These are phyloP conservation scores for Stachybotrys chlorohalonatus DNA, from an alignment of 2,329 filamentous ascomycete species.

Conservation along the genomic window DNA sequence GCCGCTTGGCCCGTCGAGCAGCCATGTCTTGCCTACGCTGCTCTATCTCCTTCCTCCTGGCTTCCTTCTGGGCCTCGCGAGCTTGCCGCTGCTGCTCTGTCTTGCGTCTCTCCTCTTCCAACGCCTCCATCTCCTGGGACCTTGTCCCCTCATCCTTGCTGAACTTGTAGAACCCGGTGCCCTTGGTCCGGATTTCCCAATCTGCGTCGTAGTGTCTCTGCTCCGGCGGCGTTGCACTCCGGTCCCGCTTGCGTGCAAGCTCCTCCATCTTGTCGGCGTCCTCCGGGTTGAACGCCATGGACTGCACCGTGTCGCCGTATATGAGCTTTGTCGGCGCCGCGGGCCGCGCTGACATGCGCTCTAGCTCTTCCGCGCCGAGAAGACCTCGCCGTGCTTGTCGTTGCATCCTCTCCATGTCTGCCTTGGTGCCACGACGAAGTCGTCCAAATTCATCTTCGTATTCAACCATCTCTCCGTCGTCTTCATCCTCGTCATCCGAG, in stretches of 20 bases:
- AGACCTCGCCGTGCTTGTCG: slow-evolving; percentile 40
- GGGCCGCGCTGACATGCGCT: slow-evolving; percentile 60
- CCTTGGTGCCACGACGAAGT: slow-evolving; percentile 61
- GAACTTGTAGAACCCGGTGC: slow-evolving; percentile 88
- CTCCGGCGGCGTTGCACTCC: slow-evolving; percentile 69
- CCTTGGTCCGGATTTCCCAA: slow-evolving; percentile 76
- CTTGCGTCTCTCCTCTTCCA: slow-evolving; percentile 57
- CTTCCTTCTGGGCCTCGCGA: slow-evolving; percentile 47
- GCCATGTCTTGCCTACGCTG: slow-evolving; percentile 53
- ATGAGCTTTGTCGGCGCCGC: slow-evolving; percentile 63
- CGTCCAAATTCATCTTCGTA: slow-evolving; percentile 90
- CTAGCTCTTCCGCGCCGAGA: slow-evolving; percentile 51
- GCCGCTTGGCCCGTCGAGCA: slow-evolving; percentile 50
- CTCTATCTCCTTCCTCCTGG: slow-evolving; percentile 55
- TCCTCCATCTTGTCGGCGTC: slow-evolving; percentile 66
- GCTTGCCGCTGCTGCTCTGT: slow-evolving; percentile 56
- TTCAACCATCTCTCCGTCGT: slow-evolving; percentile 59
- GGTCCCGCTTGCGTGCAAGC: slow-evolving; percentile 69
- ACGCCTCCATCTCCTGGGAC: slow-evolving; percentile 62
- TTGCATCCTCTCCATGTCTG: slow-evolving; percentile 57
- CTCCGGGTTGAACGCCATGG: slow-evolving; percentile 71
- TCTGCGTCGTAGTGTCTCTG: slow-evolving; percentile 79
- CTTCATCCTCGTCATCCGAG: slow-evolving; percentile 28
- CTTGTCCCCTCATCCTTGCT: slow-evolving; percentile 62
- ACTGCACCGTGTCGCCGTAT: slow-evolving; percentile 77